Conservation (phyloP, 2,329 filamentous ascomycete genomes). For the Mariannaea elegans region DNA sequence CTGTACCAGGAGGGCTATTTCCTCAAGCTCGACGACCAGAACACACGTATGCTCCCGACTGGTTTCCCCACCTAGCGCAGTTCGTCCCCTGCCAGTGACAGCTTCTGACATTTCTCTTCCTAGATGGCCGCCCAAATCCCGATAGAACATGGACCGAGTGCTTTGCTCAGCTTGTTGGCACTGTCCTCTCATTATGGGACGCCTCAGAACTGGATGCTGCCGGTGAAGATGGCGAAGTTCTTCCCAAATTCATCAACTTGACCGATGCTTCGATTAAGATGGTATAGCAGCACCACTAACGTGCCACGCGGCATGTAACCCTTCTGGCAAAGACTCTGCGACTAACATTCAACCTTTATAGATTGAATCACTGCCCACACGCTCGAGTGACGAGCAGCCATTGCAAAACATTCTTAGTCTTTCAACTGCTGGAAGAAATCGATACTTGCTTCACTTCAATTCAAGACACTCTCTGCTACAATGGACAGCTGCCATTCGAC, state of each 20-base stretch:
- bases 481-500: conserved; percentile 93
- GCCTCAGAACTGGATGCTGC: conserved; percentile 89
- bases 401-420: conserved; percentile 95
- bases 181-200: conserved; percentile 95
- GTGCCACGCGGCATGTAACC: not conserved
- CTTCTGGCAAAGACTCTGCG: not conserved
- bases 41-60: conserved; percentile 85
- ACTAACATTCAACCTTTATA: conserved; percentile 47
- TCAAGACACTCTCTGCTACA: conserved; percentile 91
- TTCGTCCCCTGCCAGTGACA: conserved; percentile 20
- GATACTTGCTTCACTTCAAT: conserved; percentile 96
- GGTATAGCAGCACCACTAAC: conserved; percentile 62
- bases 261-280: conserved; percentile 98
- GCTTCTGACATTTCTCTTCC: conserved; percentile 13
- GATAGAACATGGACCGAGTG: conserved; percentile 96
- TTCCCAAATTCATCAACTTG: conserved; percentile 94
- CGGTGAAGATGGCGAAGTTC: conserved; percentile 83
- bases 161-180: conserved; percentile 95
- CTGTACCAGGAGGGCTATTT: conserved; percentile 99
- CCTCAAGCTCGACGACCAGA: conserved; percentile 93
- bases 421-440: conserved; percentile 93
- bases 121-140: conserved; percentile 85
- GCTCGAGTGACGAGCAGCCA: conserved; percentile 77
- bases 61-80: conserved; percentile 22
- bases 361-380: conserved; percentile 90